Evolutionary conservation across 2,329 filamentous ascomycete species (phyloP).

Genomic region (Phialophora chinensis): DNA sequence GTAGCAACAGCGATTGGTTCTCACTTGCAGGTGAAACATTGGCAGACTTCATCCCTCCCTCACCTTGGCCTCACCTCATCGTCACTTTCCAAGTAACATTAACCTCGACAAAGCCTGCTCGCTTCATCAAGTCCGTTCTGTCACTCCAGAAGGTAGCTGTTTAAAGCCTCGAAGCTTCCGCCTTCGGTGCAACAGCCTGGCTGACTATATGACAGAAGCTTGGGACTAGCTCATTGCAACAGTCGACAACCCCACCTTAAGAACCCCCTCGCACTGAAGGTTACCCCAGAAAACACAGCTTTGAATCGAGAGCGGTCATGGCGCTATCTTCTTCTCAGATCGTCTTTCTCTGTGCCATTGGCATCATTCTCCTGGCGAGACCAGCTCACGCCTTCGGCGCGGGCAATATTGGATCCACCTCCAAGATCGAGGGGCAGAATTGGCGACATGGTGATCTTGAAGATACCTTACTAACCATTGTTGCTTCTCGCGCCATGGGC

Average conservation of each 20-base stretch:
- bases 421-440: conserved; percentile 82
- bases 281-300: not conserved
- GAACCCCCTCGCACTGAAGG: not conserved
- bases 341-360: conserved; percentile 37
- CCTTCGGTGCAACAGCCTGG: not conserved
- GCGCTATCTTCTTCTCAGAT: conserved; percentile 36
- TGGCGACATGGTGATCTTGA: conserved; percentile 94
- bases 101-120: conserved; percentile 13
- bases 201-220: not conserved
- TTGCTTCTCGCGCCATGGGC: conserved; percentile 67
- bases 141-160: not conserved
- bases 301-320: conserved; percentile 26
- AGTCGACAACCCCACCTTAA: not conserved
- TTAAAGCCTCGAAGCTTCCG: not conserved
- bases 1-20: conserved; percentile 19
- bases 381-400: conserved; percentile 81
- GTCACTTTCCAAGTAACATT: conserved; percentile 15
- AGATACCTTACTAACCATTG: conserved; percentile 79
- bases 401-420: conserved; percentile 80
- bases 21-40: conserved; percentile 17
- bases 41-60: conserved; percentile 18
- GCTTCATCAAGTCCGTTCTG: not conserved
- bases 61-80: conserved; percentile 12
- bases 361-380: conserved; percentile 67
- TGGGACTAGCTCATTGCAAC: not conserved